Conservation (phyloP, 768 basidiomycete species). For the Rhodosporidiobolus sp. region DNA sequence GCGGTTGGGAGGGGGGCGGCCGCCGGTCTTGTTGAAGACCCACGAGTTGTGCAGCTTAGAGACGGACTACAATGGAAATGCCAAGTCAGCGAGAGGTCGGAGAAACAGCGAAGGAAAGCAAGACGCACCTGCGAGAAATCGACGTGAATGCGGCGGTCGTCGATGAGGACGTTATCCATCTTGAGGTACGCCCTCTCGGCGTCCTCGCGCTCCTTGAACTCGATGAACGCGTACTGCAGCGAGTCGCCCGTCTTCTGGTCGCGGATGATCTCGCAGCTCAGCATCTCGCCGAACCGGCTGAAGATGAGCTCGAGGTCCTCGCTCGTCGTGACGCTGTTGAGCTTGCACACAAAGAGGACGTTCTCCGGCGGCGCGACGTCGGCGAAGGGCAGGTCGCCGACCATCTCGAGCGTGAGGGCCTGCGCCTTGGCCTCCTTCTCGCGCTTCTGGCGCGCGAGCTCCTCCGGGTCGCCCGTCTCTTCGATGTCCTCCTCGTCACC, state of each 20-base stretch:
- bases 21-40: slow-evolving; percentile 51
- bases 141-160: slow-evolving; percentile 97
- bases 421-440: slow-evolving; percentile 86
- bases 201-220: slow-evolving; percentile 88
- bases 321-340: slow-evolving; percentile 90
- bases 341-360: slow-evolving; percentile 96
- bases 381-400: slow-evolving; percentile 96
- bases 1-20: slow-evolving; percentile 57
- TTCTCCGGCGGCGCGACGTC: slow-evolving; percentile 98
- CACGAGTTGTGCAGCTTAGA: slow-evolving; percentile 75
- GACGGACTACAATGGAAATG: slow-evolving; percentile 70
- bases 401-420: slow-evolving; percentile 97
- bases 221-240: slow-evolving; percentile 96
- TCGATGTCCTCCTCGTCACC: slow-evolving; percentile 81
- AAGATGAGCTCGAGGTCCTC: slow-evolving; percentile 98
- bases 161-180: slow-evolving; percentile 98
- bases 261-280: slow-evolving; percentile 95
- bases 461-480: slow-evolving; percentile 63
- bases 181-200: slow-evolving; percentile 99
- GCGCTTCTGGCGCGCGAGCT: slow-evolving; percentile 74
- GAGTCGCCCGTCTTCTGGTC: slow-evolving; percentile 96
- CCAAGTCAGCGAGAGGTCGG: slow-evolving; percentile 1
- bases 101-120: slow-evolving; percentile 3
- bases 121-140: slow-evolving; percentile 69
- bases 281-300: slow-evolving; percentile 87